Base-by-base conservation (phyloP, 768 basidiomycete species). In the Holtermanniella nyarrowii region DNA sequence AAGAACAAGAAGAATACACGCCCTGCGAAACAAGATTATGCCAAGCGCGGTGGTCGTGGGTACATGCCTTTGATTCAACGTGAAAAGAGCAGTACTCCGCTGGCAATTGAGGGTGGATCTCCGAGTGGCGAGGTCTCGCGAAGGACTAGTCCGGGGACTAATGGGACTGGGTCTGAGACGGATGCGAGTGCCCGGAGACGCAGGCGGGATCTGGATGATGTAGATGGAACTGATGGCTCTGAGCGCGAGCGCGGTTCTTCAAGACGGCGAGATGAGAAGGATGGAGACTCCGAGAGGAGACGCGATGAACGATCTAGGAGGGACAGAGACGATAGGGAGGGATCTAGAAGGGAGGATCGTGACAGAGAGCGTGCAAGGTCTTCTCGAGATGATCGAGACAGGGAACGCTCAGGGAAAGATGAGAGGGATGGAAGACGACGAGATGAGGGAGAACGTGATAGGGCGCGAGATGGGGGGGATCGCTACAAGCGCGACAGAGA, bases 1-100 rank as follows among this genome's bases (percentile, higher is more conserved):
- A 59, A 55, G 46, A 57, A 59, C 54, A 56, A 52, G 46, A 65
- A 74, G 66, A 58, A 77, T n/a, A 7, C 31, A 7, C 31, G 31
- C 31, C 31, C 31, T 7, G 10, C 31, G 16, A 37, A 37, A 37
- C 10, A 7, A 72, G 60, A 63, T 48, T 54, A 54, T 25, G 74
- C 77, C 24, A 65, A 60, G 37, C 58, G 68, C 26, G 78, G 79
- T 2, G 86, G 88, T 49, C 81, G 80, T 73, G 79, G 81, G 60
- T 97, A 95, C 65, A 74, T 90, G 23, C 91, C 95, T 16, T 48
- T 25, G 1, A 43, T 45, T n/a, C 26, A 24, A 20, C 40, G 51
- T 2, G 41, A 21, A 44, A 46, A 44, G 40, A 41, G 48, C 13
- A 24, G 43, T 26, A n/a, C 45, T 43, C n/a, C 12, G 21, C 42